Percentiles rank a stretch among this genome's conserved stretches.
These are phyloP conservation scores for Pisolithus orientalis DNA, from an alignment of 768 basidiomycete species.

Conservation along the genomic window DNA sequence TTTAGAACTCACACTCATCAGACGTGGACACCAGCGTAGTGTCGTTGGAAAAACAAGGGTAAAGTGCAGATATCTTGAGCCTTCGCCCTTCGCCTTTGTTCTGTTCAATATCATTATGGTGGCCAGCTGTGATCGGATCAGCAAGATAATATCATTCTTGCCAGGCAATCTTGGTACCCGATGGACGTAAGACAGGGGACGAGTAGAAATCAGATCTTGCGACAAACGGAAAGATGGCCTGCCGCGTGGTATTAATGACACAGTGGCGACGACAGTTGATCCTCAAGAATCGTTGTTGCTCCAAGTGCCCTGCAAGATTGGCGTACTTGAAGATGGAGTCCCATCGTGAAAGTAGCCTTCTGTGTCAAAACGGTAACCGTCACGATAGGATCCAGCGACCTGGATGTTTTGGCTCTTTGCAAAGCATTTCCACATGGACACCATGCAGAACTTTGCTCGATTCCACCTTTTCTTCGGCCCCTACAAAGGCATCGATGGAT, in stretches of 20 bases:
- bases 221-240: slow-evolving; percentile 40
- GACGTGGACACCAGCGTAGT: slow-evolving; percentile 55
- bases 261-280: slow-evolving; percentile 54
- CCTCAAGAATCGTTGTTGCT: slow-evolving; percentile 54
- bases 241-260: slow-evolving; percentile 44
- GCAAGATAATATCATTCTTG: slow-evolving; percentile 64
- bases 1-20: slow-evolving; percentile 56
- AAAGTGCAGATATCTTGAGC: slow-evolving; percentile 44
- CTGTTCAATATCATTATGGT: slow-evolving; percentile 31
- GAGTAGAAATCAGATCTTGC: slow-evolving; percentile 71
- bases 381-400: no score
- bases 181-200: slow-evolving; percentile 50
- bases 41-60: slow-evolving; percentile 56
- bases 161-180: slow-evolving; percentile 55
- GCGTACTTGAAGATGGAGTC: slow-evolving; percentile 48
- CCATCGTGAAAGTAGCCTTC: no score
- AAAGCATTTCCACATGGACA: no score
- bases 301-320: slow-evolving; percentile 53
- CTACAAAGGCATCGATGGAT: no score
- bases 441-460: no score
- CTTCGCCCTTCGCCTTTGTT: slow-evolving; percentile 43
- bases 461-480: no score
- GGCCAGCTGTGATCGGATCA: slow-evolving; percentile 30
- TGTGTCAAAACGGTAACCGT: no score
- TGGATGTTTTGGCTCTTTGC: no score